Percentiles rank a stretch among this genome's conserved stretches.
Conservation (phyloP, 345 rosid species). For the Arabis hirsuta region DNA sequence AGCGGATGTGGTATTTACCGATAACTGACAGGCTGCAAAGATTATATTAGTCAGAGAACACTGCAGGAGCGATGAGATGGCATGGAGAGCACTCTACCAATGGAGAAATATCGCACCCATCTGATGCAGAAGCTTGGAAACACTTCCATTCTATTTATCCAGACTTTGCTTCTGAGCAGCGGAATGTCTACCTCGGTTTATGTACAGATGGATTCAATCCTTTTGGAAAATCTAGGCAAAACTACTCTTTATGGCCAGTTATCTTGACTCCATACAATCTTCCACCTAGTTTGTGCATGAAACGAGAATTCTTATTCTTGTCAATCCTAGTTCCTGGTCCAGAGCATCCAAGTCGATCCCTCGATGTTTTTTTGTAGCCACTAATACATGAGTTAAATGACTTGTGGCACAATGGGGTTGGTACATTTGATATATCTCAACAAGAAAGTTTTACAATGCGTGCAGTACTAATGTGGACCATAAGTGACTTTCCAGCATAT, state of each 20-base stretch:
- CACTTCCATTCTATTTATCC: neutral
- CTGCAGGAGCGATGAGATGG: neutral
- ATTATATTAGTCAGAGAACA: neutral
- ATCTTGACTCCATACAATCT: neutral
- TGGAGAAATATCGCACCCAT: neutral
- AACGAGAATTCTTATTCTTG: neutral
- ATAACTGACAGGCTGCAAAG: neutral
- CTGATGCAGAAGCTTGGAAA: neutral
- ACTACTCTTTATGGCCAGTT: neutral
- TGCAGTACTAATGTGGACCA: neutral
- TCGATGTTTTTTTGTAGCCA: neutral
- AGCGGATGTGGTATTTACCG: neutral
- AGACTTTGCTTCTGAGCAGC: neutral
- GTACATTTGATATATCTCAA: neutral
- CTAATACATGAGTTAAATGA: neutral
- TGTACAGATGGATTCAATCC: conserved; percentile 1
- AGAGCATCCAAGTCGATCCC: neutral
- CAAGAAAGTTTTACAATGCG: neutral
- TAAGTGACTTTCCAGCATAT: conserved; percentile 1
- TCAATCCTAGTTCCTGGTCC: neutral
- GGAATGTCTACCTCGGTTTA: neutral
- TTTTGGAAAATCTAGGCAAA: neutral
- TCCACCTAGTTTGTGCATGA: neutral
- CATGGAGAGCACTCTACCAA: neutral
- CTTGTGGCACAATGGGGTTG: neutral